Percentiles rank a stretch among this genome's conserved stretches.
Evolutionary conservation across 306 rosid genomes (phyloP).

Genomic region (Castanopsis chinensis): DNA sequence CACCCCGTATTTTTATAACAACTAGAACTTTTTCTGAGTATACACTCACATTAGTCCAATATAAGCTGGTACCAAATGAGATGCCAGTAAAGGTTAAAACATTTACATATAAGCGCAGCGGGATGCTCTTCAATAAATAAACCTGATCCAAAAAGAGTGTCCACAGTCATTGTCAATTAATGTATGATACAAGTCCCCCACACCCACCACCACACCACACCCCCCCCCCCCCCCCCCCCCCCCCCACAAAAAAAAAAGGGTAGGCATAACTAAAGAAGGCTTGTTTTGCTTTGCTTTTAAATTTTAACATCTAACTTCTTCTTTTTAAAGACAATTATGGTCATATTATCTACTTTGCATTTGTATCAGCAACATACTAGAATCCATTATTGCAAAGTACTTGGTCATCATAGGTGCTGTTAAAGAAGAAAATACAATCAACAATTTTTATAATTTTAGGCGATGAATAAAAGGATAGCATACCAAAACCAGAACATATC

Average conservation of each 20-base stretch:
- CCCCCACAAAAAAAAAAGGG: background rate
- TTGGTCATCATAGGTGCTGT: background rate
- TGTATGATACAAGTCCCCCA: too few relatives aligned
- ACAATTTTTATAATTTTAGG: background rate
- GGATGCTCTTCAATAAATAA: constrained; percentile 69
- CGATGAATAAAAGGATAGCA: background rate
- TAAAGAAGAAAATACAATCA: background rate
- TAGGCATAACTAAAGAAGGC: background rate
- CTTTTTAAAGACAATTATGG: background rate
- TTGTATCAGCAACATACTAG: too few relatives aligned
- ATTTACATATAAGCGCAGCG: constrained; percentile 65
- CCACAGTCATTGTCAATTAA: constrained; percentile 15
- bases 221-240: background rate
- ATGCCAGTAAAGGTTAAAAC: constrained; percentile 44
- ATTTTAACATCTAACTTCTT: too few relatives aligned
- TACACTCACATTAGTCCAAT: constrained; percentile 72
- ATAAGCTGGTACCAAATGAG: constrained; percentile 51
- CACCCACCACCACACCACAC: too few relatives aligned
- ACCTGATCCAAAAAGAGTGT: constrained; percentile 47
- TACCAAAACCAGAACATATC: background rate
- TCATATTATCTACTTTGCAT: background rate
- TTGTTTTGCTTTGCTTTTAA: too few relatives aligned
- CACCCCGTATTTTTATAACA: background rate
- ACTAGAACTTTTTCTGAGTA: background rate
- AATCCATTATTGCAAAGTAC: too few relatives aligned